Percentiles rank a stretch among this genome's conserved stretches.
phyloP scores from a whole-genome alignment of 192 early-diverging fungal genomes.

The Coemansia sp. region DNA sequence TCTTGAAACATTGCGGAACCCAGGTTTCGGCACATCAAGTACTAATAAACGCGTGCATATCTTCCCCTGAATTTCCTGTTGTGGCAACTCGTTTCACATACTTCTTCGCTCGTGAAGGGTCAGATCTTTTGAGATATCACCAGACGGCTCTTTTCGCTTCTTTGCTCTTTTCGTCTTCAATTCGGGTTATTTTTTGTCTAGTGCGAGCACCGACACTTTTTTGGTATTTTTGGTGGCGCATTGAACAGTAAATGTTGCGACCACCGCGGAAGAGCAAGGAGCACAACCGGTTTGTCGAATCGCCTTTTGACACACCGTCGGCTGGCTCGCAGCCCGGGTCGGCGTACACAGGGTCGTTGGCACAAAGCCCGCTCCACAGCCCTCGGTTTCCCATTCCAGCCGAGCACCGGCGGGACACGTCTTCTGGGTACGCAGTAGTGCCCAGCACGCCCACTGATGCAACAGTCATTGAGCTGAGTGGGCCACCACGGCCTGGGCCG shows the following conservation, averaged over 20 bases:
- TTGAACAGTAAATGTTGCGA: background rate
- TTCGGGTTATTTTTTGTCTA: background rate
- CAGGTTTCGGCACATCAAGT: background rate
- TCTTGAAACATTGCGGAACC: background rate
- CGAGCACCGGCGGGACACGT: constrained; percentile 4
- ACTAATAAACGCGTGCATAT: background rate
- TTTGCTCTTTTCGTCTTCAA: background rate
- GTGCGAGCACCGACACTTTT: background rate
- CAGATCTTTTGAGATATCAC: no score
- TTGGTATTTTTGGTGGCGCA: background rate
- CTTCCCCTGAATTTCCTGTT: no score
- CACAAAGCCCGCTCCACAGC: constrained; percentile 22
- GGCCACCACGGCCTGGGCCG: constrained; percentile 13
- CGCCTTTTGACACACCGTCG: constrained; percentile 29
- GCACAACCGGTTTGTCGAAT: constrained; percentile 35
- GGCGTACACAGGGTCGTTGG: background rate
- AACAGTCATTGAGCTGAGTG: constrained; percentile 21
- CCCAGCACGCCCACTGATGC: constrained; percentile 26
- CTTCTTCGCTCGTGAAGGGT: no score
- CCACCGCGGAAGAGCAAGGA: constrained; percentile 11
- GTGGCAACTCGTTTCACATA: no score
- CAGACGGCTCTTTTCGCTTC: background rate
- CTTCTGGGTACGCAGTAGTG: constrained; percentile 14
- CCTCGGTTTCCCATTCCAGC: constrained; percentile 34
- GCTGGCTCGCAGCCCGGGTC: constrained; percentile 1